phyloP scores from a whole-genome alignment of 352 stramenopile species.

The Globisporangium barbulae region DNA sequence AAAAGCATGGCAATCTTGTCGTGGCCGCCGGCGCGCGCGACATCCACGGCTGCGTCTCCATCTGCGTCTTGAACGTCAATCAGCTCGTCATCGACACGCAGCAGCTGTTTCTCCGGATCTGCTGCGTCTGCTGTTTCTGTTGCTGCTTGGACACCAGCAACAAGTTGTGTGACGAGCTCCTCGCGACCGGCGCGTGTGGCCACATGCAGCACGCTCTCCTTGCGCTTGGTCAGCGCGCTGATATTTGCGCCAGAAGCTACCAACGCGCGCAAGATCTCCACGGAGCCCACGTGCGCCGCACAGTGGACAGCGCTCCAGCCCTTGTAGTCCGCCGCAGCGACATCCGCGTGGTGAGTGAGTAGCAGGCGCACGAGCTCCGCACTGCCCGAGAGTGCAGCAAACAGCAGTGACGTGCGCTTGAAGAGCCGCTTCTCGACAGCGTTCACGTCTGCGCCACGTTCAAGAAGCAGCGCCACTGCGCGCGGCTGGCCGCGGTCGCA shows the following conservation, averaged over 20 bases:
- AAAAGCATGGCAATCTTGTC: neutral
- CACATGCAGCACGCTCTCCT: constrained; percentile 37
- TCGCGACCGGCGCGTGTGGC: constrained; percentile 26
- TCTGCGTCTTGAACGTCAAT: constrained; percentile 4
- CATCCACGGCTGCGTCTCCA: constrained; percentile 5
- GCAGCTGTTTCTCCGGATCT: neutral
- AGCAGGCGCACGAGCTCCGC: constrained; percentile 34
- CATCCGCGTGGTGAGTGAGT: constrained; percentile 33
- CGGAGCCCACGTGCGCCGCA: constrained; percentile 42
- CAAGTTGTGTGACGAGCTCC: constrained; percentile 25
- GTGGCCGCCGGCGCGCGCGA: constrained; percentile 9
- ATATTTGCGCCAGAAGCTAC: constrained; percentile 22
- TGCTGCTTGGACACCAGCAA: neutral
- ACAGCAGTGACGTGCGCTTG: constrained; percentile 62
- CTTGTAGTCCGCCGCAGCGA: constrained; percentile 47
- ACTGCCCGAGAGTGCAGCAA: constrained; percentile 46
- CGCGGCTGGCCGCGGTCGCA: constrained; percentile 47
- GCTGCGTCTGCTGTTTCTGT: neutral
- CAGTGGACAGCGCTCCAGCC: constrained; percentile 55
- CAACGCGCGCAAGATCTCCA: constrained; percentile 19
- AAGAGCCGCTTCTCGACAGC: constrained; percentile 65
- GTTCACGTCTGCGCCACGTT: constrained; percentile 39
- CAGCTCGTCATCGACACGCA: constrained; percentile 1
- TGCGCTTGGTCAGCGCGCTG: constrained; percentile 18
- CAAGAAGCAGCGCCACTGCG: constrained; percentile 32